Base-by-base conservation (phyloP, 345 rosid species). In the Jatropha curcas region DNA sequence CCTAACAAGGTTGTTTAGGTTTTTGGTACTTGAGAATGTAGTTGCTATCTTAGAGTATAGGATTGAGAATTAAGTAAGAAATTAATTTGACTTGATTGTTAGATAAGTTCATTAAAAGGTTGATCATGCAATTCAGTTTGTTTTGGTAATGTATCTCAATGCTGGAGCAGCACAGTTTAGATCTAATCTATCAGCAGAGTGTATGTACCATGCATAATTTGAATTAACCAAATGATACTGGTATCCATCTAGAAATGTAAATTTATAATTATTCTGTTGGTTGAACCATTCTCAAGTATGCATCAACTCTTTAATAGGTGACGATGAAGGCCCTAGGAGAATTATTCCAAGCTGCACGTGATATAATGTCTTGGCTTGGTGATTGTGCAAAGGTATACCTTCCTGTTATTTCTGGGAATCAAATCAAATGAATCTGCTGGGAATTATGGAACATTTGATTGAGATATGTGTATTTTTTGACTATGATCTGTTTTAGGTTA, bases 341-440 rank as follows among this genome's bases (percentile, higher is more conserved):
- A 82, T 82, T 95, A 67, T 95, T 95, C 74, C 90, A 92, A 87
- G 98, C 99, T 55, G 97, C 98, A 28, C 91, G 99, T 33, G 86
- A 86, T 81, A 95, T 95, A 76, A 95, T 91, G 99, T 82, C 81
- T 65, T 95, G 99, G 99, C 92, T 95, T 68, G 91, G 97, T 74
- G 96, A 88, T 74, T 95, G 99, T 79, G 99, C 99, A 43, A 92
- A 89, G 92, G 99, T 91, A 68, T 30, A 63, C 4, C 46, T 50
- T 74, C 57, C 14, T 33, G 0, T 37, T 37, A n/a, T 24, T 19
- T 74, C 31, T 45, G 34, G 17, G 24, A 67, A 68, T 53, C 46
- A 70, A 64, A 48, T 37, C 59, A 30, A 28, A 5, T 4, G 56
- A 45, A 59, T 34, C 30, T 56, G 59, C 5, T 71, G 19, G 51